Evolutionary conservation across 2,329 filamentous ascomycete species (phyloP).

Genomic region (Fusarium ambrosium): DNA sequence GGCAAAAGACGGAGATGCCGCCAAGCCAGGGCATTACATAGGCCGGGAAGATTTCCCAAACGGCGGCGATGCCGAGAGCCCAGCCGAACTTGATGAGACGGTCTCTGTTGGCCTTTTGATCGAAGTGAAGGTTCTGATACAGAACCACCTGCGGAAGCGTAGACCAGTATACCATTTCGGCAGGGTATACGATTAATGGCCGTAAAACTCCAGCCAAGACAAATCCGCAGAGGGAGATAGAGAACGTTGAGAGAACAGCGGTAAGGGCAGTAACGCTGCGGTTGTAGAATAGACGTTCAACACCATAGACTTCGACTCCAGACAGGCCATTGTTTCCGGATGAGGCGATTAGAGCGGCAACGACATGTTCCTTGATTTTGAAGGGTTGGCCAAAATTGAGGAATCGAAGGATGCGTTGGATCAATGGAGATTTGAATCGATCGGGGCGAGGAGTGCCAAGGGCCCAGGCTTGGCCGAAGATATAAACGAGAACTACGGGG

Average conservation of each 20-base stretch:
- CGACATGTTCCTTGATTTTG: slow-evolving; percentile 23
- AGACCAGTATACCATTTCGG: slow-evolving; percentile 52
- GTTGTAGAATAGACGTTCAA: slow-evolving; percentile 36
- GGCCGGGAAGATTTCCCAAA: slow-evolving; percentile 63
- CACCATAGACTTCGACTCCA: slow-evolving; percentile 39
- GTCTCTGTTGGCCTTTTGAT: slow-evolving; percentile 42
- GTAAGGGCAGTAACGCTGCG: slow-evolving; percentile 41
- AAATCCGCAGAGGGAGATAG: slow-evolving; percentile 48
- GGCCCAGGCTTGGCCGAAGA: background rate
- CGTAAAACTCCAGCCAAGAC: slow-evolving; percentile 47
- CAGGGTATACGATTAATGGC: slow-evolving; percentile 50
- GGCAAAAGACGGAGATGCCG: slow-evolving; percentile 59
- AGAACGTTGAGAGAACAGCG: slow-evolving; percentile 47
- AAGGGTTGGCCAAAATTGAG: background rate
- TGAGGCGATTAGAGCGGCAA: slow-evolving; percentile 37
- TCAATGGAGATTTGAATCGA: background rate
- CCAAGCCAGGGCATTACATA: slow-evolving; percentile 60
- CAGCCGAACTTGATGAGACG: slow-evolving; percentile 50
- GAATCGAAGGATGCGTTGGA: background rate
- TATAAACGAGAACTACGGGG: background rate
- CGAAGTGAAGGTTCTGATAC: slow-evolving; percentile 53
- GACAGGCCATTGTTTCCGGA: slow-evolving; percentile 37
- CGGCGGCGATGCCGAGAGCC: slow-evolving; percentile 50
- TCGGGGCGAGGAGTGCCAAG: background rate
- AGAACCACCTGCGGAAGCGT: slow-evolving; percentile 50